A percentile compares a stretch with the other conserved stretches of the same genome.
phyloP scores from a whole-genome alignment of 345 rosid genomes.

The Salix udensis region DNA sequence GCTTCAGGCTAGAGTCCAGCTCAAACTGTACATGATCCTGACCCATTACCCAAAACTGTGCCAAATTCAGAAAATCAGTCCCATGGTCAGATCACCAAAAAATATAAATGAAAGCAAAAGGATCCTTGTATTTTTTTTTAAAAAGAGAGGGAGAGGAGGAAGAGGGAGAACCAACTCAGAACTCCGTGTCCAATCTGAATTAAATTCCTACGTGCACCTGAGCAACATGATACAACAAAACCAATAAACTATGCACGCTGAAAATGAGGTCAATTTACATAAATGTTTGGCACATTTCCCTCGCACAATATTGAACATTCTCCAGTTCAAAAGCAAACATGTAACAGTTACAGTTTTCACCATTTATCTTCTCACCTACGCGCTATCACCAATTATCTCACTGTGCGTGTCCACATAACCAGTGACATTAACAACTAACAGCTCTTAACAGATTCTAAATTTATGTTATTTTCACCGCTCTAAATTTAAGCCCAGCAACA shows the following conservation, averaged over 20 bases:
- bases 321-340: not conserved
- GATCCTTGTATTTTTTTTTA: not conserved
- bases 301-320: not conserved
- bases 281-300: not conserved
- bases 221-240: not conserved
- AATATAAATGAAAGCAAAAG: not conserved
- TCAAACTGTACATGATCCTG: not conserved
- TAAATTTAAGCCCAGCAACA: not conserved
- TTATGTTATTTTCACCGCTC: not conserved
- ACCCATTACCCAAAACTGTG: not conserved
- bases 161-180: not conserved
- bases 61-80: not conserved
- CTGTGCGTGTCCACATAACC: not conserved
- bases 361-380: not conserved
- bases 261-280: not conserved
- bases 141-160: not conserved
- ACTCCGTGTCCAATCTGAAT: not conserved
- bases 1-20: not conserved
- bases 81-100: not conserved
- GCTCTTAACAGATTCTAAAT: not conserved
- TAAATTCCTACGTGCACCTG: not conserved
- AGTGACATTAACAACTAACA: not conserved
- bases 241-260: not conserved
- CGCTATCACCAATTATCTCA: not conserved
- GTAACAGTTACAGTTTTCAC: not conserved